Base-by-base conservation (phyloP, 2,329 filamentous ascomycete species). In the Penicillium sp. region DNA sequence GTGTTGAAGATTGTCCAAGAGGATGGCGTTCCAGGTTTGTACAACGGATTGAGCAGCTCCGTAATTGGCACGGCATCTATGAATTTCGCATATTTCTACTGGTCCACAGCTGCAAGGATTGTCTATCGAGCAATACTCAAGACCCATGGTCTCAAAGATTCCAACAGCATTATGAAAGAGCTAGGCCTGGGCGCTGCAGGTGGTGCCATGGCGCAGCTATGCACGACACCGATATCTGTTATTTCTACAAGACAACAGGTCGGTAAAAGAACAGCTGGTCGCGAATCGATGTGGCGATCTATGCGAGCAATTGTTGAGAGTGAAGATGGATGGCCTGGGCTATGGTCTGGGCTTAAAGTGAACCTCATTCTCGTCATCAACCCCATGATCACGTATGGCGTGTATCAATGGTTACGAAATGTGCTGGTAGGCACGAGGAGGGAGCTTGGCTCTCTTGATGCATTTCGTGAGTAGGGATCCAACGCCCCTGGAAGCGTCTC, bases 321-420 rank as follows among this genome's bases (percentile, higher is more conserved):
- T 13, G 53, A 48, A n/a, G 54, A 58, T 45, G 55, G 57, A 14
- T 60, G 57, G 59, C 50, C 47, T 45, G 57, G 59, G 13, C 29
- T 60, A 21, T 60, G 54, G 57, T 37, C 51, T 29, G 59, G 57
- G 3, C 48, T 60, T 8, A 60, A 60, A 45, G 59, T 59, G 24
- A 61, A 59, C 13, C 48, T 61, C 33, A 61, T 61, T 31, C 55
- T 61, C n/a, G 59, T 60, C 16, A 44, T 58, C 16, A 61, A 61
- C 26, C 59, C 57, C 3, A 57, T 59, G 57, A 58, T 58, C 31
- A 59, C 53, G 11, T 58, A 58, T 54, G 55, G 52, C 16, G 44
- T 52, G 14, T 55, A 58, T 37, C 52, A 50, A 31, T 58, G 48
- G 52, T 10, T 58, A 13, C 48, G 45, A 34, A 48, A 29, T 14